Conservation (phyloP, 805 yeast species). For the Komagataella mondaviorum region DNA sequence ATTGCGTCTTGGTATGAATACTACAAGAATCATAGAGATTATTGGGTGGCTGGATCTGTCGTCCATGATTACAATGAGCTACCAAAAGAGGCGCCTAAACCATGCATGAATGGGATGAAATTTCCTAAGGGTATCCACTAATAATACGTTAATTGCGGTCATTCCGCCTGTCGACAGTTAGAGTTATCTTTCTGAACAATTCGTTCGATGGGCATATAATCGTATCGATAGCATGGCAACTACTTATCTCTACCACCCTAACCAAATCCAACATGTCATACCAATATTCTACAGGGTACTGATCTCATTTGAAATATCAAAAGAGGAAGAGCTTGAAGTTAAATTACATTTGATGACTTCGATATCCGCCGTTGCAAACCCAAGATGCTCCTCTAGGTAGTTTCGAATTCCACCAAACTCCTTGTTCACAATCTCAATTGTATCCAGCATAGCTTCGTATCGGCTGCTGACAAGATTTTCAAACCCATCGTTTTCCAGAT, state of each 20-base stretch:
- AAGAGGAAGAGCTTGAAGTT: neutral
- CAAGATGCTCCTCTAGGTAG: slow-evolving; percentile 28
- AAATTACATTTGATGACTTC: slow-evolving; percentile 19
- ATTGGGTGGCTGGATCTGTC: slow-evolving; percentile 54
- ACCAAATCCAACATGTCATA: slow-evolving; percentile 11
- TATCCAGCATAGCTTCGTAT: slow-evolving; percentile 56
- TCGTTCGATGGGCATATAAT: neutral
- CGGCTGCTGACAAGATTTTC: slow-evolving; percentile 46
- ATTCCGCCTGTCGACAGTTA: neutral
- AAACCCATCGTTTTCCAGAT: slow-evolving; percentile 37
- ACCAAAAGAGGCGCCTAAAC: slow-evolving; percentile 35
- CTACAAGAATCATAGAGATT: slow-evolving; percentile 28
- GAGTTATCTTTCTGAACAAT: neutral
- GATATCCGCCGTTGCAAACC: slow-evolving; percentile 31
- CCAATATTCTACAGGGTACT: slow-evolving; percentile 27
- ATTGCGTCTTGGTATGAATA: slow-evolving; percentile 40
- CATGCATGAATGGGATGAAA: slow-evolving; percentile 20
- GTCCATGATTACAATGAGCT: slow-evolving; percentile 21
- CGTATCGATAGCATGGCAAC: neutral
- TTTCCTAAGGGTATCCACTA: slow-evolving; percentile 3
- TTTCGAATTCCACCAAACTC: slow-evolving; percentile 40
- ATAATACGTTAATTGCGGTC: neutral
- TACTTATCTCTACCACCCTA: neutral
- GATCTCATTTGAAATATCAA: slow-evolving; percentile 16
- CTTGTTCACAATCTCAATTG: slow-evolving; percentile 36